Evolutionary conservation across 805 yeast species (phyloP).

Genomic region (Metahyphopichia silvanorum): DNA sequence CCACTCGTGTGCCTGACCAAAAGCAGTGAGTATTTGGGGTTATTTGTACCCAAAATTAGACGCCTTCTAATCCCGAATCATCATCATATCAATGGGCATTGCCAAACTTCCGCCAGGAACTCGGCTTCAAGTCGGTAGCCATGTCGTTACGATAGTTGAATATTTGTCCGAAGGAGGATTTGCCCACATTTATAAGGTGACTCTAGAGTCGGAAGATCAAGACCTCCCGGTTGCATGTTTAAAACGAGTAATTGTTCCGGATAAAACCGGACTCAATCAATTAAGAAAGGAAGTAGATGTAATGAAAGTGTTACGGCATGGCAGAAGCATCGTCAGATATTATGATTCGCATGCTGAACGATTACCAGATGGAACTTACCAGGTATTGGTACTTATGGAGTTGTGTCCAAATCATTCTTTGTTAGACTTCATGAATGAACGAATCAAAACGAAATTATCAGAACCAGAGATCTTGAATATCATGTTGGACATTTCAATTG

Average conservation of each 20-base stretch:
- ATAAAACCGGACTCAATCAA: slow-evolving; percentile 61
- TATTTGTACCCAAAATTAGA: too few relatives aligned
- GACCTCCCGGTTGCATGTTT: slow-evolving; percentile 57
- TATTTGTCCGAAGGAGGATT: slow-evolving; percentile 61
- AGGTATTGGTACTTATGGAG: slow-evolving; percentile 91
- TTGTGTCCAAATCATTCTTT: slow-evolving; percentile 84
- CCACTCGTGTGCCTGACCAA: too few relatives aligned
- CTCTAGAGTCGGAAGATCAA: slow-evolving; percentile 45
- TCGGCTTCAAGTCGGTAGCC: slow-evolving; percentile 39
- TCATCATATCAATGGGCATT: too few relatives aligned
- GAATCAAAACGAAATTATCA: slow-evolving; percentile 71
- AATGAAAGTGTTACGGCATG: slow-evolving; percentile 60
- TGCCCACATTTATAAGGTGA: slow-evolving; percentile 73
- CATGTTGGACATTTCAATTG: slow-evolving; percentile 77
- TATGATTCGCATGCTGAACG: slow-evolving; percentile 77
- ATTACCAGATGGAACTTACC: slow-evolving; percentile 54
- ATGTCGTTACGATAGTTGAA: slow-evolving; percentile 29
- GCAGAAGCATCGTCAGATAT: slow-evolving; percentile 61
- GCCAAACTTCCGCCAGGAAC: slow-evolving; percentile 37
- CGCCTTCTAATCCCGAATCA: too few relatives aligned
- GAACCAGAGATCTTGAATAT: slow-evolving; percentile 79
- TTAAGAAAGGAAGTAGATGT: slow-evolving; percentile 76
- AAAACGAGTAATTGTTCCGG: slow-evolving; percentile 71
- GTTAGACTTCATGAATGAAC: slow-evolving; percentile 85
- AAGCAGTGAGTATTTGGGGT: too few relatives aligned